Evolutionary conservation across 2,329 filamentous ascomycete genomes (phyloP).

Genomic region (Fusarium udum): DNA sequence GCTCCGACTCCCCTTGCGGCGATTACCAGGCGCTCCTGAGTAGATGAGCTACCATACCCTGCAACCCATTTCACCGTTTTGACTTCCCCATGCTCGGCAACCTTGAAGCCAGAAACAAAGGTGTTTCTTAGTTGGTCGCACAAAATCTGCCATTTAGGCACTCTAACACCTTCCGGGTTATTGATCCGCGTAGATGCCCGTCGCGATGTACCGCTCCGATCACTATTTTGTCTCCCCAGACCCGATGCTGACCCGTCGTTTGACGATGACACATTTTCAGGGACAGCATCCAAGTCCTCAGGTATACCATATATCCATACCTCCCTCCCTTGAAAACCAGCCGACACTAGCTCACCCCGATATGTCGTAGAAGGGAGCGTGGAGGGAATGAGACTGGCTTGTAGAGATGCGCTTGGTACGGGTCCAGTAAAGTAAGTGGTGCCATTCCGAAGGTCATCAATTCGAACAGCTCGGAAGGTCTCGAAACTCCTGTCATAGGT

Average conservation of each 20-base stretch:
- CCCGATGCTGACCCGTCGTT: constrained; percentile 38
- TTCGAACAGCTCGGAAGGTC: constrained; percentile 79
- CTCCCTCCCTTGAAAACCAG: constrained; percentile 76
- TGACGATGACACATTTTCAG: constrained; percentile 51
- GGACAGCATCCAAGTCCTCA: constrained; percentile 72
- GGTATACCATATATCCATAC: constrained; percentile 85
- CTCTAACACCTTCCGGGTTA: constrained; percentile 48
- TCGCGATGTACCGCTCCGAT: constrained; percentile 43
- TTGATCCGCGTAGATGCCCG: constrained; percentile 46
- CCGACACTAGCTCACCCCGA: constrained; percentile 75
- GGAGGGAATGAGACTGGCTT: constrained; percentile 71
- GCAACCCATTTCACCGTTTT: constrained; percentile 78
- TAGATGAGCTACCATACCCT: constrained; percentile 57
- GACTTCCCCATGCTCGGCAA: constrained; percentile 72
- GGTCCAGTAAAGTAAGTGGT: constrained; percentile 84
- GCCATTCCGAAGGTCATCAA: constrained; percentile 78
- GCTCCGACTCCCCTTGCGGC: constrained; percentile 75
- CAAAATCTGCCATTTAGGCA: constrained; percentile 75
- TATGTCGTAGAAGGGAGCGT: constrained; percentile 76
- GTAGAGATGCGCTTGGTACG: constrained; percentile 59
- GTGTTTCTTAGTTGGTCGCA: constrained; percentile 76
- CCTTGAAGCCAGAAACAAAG: constrained; percentile 72
- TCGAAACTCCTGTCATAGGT: constrained; percentile 81
- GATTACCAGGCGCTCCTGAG: constrained; percentile 70
- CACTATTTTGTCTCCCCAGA: constrained; percentile 46